Conservation (phyloP, 768 basidiomycete species). For the Amanita fuliginea region DNA sequence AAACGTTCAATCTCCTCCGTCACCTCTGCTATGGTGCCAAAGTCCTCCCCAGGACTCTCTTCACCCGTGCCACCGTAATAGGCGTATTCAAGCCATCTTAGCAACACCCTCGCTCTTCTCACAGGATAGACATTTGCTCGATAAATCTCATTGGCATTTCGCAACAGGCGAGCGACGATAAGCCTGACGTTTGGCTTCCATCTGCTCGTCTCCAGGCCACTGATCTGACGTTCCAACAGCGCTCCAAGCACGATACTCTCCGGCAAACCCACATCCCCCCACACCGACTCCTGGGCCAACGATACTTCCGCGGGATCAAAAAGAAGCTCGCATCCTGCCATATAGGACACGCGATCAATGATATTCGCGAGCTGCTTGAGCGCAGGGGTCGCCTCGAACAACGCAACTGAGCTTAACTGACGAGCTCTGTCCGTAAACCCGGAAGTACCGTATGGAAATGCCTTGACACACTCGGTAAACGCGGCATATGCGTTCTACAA, state of each 20-base stretch:
- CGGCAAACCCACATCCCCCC: slow-evolving; percentile 3
- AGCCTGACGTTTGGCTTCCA: slow-evolving; percentile 46
- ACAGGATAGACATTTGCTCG: slow-evolving; percentile 36
- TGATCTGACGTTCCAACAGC: slow-evolving; percentile 52
- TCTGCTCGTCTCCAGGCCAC: slow-evolving; percentile 37
- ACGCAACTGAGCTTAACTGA: slow-evolving; percentile 13
- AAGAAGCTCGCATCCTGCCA: slow-evolving; percentile 58
- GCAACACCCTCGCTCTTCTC: slow-evolving; percentile 43
- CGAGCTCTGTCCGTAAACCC: slow-evolving; percentile 27
- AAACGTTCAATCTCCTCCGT: slow-evolving; percentile 31
- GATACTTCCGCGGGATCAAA: slow-evolving; percentile 39
- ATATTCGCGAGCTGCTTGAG: slow-evolving; percentile 49
- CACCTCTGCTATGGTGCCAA: slow-evolving; percentile 25
- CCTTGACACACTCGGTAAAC: slow-evolving; percentile 36
- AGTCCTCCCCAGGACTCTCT: slow-evolving; percentile 13
- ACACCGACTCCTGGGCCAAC: slow-evolving; percentile 15
- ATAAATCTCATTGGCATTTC: slow-evolving; percentile 43
- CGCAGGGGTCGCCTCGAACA: slow-evolving; percentile 30
- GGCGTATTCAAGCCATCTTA: slow-evolving; percentile 41
- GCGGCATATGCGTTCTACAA: slow-evolving; percentile 50
- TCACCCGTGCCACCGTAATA: slow-evolving; percentile 25
- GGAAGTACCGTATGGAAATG: slow-evolving; percentile 40
- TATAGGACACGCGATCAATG: slow-evolving; percentile 56
- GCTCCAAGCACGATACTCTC: slow-evolving; percentile 32
- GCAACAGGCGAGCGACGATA: slow-evolving; percentile 30